A percentile compares a stretch with the other conserved stretches of the same genome.
phyloP scores from a whole-genome alignment of 2,329 filamentous ascomycete genomes.

The Zalaria sp. region DNA sequence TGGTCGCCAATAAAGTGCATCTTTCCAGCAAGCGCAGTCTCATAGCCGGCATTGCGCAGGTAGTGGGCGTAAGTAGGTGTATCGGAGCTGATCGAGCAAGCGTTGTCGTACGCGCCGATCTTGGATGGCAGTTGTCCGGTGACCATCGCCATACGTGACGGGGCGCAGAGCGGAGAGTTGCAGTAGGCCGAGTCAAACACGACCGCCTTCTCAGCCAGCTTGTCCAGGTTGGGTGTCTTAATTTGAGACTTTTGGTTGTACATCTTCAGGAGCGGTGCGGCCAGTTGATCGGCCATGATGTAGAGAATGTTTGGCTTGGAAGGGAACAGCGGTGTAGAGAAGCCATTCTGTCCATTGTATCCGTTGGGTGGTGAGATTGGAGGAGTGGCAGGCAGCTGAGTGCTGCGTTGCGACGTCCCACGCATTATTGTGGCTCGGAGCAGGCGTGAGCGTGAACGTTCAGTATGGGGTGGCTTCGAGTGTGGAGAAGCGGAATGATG shows the following conservation, averaged over 20 bases:
- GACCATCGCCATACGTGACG: slow-evolving; percentile 89
- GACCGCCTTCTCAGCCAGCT: slow-evolving; percentile 65
- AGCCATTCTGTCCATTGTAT: slow-evolving; percentile 22
- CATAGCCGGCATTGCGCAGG: slow-evolving; percentile 69
- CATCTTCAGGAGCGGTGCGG: slow-evolving; percentile 80
- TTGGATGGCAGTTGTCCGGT: slow-evolving; percentile 82
- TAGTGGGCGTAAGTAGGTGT: slow-evolving; percentile 89
- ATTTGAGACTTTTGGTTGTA: slow-evolving; percentile 82
- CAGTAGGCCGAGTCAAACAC: slow-evolving; percentile 93
- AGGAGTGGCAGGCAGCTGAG: slow-evolving; percentile 17
- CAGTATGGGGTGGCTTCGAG: not conserved
- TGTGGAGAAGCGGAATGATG: not conserved
- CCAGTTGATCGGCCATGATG: slow-evolving; percentile 95
- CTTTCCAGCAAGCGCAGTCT: slow-evolving; percentile 83
- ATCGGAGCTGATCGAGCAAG: slow-evolving; percentile 68
- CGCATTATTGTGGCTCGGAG: not conserved
- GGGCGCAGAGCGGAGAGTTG: slow-evolving; percentile 82
- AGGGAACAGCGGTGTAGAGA: slow-evolving; percentile 22
- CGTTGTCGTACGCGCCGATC: slow-evolving; percentile 87
- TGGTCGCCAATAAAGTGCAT: slow-evolving; percentile 98
- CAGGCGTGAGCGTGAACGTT: slow-evolving; percentile 1
- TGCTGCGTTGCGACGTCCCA: slow-evolving; percentile 6
- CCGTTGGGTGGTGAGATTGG: slow-evolving; percentile 22
- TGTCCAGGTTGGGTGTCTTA: slow-evolving; percentile 81
- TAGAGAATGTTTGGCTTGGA: slow-evolving; percentile 65